phyloP scores from a whole-genome alignment of 2,329 filamentous ascomycete genomes.

The Alternaria triticimaculans region DNA sequence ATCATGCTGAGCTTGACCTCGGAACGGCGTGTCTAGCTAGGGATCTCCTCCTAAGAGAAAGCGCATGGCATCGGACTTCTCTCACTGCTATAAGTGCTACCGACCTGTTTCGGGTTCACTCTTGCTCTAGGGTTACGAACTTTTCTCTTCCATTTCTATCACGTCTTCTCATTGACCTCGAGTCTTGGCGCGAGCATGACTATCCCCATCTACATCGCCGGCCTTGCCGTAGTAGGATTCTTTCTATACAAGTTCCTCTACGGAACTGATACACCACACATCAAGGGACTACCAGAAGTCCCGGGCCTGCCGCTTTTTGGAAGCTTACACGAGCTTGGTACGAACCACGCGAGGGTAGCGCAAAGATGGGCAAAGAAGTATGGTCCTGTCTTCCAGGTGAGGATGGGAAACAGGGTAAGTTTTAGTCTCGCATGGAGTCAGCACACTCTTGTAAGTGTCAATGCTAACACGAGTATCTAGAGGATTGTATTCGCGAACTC shows the following conservation, averaged over 20 bases:
- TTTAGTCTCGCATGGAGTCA: not conserved
- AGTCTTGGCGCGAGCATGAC: constrained; percentile 37
- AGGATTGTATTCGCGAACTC: constrained; percentile 80
- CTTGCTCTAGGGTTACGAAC: not conserved
- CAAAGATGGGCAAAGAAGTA: constrained; percentile 57
- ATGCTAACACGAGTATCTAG: constrained; percentile 40
- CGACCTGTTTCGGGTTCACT: not conserved
- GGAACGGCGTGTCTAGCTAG: not conserved
- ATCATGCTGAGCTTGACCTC: constrained; percentile 14
- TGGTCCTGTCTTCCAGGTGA: constrained; percentile 58
- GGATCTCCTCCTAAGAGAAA: not conserved
- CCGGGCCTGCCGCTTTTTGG: constrained; percentile 57
- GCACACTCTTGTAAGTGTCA: not conserved
- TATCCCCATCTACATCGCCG: constrained; percentile 51
- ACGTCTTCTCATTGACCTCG: not conserved
- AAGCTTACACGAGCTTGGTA: constrained; percentile 55
- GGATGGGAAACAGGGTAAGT: constrained; percentile 69
- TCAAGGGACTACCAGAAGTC: constrained; percentile 57
- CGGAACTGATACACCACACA: constrained; percentile 56
- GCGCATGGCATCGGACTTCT: not conserved
- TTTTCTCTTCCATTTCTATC: not conserved
- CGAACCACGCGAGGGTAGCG: constrained; percentile 55
- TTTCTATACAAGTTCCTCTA: constrained; percentile 52
- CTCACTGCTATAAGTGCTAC: constrained; percentile 13
- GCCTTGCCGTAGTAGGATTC: constrained; percentile 50